phyloP scores from a whole-genome alignment of 805 yeast genomes.

The Scheffersomyces lignosus region DNA sequence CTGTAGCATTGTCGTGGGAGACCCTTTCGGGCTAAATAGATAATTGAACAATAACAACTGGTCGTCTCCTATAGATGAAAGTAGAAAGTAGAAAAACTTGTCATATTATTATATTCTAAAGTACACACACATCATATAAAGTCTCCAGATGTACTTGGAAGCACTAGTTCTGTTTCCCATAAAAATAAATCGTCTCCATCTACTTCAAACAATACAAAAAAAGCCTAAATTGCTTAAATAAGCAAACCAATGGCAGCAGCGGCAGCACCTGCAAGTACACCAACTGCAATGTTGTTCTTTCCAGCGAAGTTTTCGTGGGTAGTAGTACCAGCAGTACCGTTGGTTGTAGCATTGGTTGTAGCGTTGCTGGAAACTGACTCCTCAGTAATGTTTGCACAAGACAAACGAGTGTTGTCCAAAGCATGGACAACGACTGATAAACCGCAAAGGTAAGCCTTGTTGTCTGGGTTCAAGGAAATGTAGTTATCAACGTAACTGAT shows the following conservation, averaged over 20 bases:
- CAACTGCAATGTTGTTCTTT: constrained; percentile 4
- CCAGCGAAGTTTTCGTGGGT: constrained; percentile 2
- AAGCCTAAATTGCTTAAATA: constrained; percentile 7
- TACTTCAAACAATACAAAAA: too few relatives aligned
- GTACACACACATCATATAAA: too few relatives aligned
- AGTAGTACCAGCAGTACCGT: constrained; percentile 4
- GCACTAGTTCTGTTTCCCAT: too few relatives aligned
- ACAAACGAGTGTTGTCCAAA: constrained; percentile 29
- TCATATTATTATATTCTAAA: too few relatives aligned
- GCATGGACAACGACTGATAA: constrained; percentile 40
- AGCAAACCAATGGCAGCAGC: constrained; percentile 13
- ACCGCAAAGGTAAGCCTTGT: constrained; percentile 23
- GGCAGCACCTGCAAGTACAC: constrained; percentile 9
- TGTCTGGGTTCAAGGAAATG: constrained; percentile 22
- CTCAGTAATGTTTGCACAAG: constrained; percentile 40
- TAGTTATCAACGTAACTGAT: constrained; percentile 22
- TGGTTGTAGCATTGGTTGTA: constrained; percentile 2
- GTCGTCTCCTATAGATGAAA: too few relatives aligned
- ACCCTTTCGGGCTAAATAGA: too few relatives aligned
- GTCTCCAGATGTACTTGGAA: too few relatives aligned
- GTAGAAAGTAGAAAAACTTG: too few relatives aligned
- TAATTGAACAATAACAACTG: too few relatives aligned
- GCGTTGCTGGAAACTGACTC: constrained; percentile 4
- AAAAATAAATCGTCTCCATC: too few relatives aligned
- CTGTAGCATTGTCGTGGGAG: too few relatives aligned